Evolutionary conservation across 2,329 filamentous ascomycete species (phyloP), one percentile per base, ranked within the genome.

Genomic region (Plectosphaerella plurivora): DNA sequence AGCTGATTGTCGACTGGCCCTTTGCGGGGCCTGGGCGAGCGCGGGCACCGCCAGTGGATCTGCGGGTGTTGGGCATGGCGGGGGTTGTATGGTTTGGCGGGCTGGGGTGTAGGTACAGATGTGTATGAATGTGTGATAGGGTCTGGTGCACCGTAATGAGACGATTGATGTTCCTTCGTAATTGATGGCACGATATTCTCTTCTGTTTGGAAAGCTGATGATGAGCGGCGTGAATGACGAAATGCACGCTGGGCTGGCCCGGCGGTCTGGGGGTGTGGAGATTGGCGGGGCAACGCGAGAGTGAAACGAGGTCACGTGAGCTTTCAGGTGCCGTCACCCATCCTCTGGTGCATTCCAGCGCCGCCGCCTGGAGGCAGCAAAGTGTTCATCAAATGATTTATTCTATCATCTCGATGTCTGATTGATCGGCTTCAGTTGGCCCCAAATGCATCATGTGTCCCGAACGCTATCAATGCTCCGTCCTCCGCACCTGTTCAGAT

Each of bases 261-360:
- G 22, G 22, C 22, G 22, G 28, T 48, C 33, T 24, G 46, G 33
- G 15, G 14, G 6, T 28, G 47, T 50, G 48, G 48, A 20, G 37
- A 55, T 73, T 81, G 77, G 73, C 77, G 71, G 74, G 78, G 76
- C 77, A 81, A 81, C 78, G 71, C 74, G 75, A 76, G 68, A 69
- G 45, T 57, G 60, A 64, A 72, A 64, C 76, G 76, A 64, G 55
- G 55, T 69, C 78, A 81, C 74, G 76, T 81, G 78, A 68, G n/a
- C 37, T 41, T 8, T 5, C 37, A 41, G 14, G 5, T 18, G 14
- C 37, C 14, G 22, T 42, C 39, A 28, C 4, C 11, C 8, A 10
- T 12, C 4, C 28, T 33, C 28, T 33, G 28, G 28, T 33, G 28
- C 28, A 12, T 33, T 33, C 28, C 28, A 33, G 22, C 22, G 5